phyloP scores from a whole-genome alignment of 495 filamentous ascomycete genomes.

The Recurvomyces mirabilis region DNA sequence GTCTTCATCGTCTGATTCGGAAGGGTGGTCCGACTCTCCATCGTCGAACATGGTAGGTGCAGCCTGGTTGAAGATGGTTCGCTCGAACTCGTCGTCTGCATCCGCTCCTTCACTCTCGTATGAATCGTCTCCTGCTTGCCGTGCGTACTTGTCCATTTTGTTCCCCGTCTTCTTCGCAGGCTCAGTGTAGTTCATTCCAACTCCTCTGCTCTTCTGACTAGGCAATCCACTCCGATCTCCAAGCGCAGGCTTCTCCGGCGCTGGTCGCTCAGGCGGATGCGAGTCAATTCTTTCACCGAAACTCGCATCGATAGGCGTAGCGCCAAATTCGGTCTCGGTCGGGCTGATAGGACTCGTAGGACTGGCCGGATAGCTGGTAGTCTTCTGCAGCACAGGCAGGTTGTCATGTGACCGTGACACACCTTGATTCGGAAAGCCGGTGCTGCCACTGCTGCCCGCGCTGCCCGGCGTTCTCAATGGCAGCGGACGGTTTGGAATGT shows the following conservation, averaged over 20 bases:
- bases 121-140: conserved; percentile 23
- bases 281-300: conserved; percentile 20
- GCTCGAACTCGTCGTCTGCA: conserved; percentile 89
- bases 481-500: conserved; percentile 15
- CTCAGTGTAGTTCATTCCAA: conserved; percentile 18
- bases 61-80: conserved; percentile 61
- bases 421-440: neutral
- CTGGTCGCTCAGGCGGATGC: conserved; percentile 4
- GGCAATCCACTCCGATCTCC: conserved; percentile 3
- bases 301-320: conserved; percentile 20
- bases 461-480: conserved; percentile 6
- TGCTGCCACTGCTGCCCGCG: conserved; percentile 1
- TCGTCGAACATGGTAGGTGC: conserved; percentile 70
- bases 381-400: conserved; percentile 14
- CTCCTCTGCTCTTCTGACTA: conserved; percentile 19
- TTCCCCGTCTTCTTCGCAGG: neutral
- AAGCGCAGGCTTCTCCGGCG: neutral
- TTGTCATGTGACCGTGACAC: conserved; percentile 12
- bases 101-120: conserved; percentile 70
- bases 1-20: conserved; percentile 34
- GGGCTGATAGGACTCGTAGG: conserved; percentile 14
- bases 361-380: conserved; percentile 7
- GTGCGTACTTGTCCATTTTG: conserved; percentile 22
- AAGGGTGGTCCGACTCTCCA: conserved; percentile 73
- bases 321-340: conserved; percentile 17